These are phyloP conservation scores for Gonapodya sp. DNA, from an alignment of 192 early-diverging fungal species.

Conservation along the genomic window DNA sequence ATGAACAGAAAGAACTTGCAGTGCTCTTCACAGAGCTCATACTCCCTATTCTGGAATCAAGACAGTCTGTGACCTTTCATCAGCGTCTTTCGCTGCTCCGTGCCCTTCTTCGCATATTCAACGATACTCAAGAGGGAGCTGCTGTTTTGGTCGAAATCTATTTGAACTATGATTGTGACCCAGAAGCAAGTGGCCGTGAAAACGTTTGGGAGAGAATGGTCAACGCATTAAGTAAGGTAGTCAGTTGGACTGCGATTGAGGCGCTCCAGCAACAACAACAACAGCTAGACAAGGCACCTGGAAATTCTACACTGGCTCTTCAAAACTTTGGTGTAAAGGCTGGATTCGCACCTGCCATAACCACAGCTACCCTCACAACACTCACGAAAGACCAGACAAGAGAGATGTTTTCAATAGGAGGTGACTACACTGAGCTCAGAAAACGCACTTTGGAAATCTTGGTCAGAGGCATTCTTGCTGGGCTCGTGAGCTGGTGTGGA, in stretches of 20 bases:
- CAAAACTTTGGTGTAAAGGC: constrained; percentile 7
- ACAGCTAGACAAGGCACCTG: neutral
- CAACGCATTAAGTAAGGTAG: constrained; percentile 49
- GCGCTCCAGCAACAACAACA: constrained; percentile 8
- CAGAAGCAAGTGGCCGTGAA: constrained; percentile 56
- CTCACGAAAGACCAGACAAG: constrained; percentile 45
- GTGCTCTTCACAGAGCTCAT: constrained; percentile 85
- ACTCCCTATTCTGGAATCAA: constrained; percentile 78
- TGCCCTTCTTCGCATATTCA: constrained; percentile 53
- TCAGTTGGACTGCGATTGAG: neutral
- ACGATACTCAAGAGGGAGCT: constrained; percentile 51
- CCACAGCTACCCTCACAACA: constrained; percentile 33
- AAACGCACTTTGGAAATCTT: constrained; percentile 41
- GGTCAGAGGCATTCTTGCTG: constrained; percentile 36
- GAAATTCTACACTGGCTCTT: neutral
- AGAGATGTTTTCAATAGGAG: constrained; percentile 39
- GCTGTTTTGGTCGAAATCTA: constrained; percentile 82
- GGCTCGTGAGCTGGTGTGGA: constrained; percentile 33
- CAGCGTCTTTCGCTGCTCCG: constrained; percentile 70
- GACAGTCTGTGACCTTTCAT: constrained; percentile 42
- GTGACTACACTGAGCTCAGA: constrained; percentile 39
- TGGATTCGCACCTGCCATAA: constrained; percentile 34
- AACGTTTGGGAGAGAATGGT: constrained; percentile 88
- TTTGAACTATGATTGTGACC: constrained; percentile 88
- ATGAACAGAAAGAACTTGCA: constrained; percentile 64